phyloP scores from a whole-genome alignment of 2,329 filamentous ascomycete species.

The Fusarium pseudonygamai region DNA sequence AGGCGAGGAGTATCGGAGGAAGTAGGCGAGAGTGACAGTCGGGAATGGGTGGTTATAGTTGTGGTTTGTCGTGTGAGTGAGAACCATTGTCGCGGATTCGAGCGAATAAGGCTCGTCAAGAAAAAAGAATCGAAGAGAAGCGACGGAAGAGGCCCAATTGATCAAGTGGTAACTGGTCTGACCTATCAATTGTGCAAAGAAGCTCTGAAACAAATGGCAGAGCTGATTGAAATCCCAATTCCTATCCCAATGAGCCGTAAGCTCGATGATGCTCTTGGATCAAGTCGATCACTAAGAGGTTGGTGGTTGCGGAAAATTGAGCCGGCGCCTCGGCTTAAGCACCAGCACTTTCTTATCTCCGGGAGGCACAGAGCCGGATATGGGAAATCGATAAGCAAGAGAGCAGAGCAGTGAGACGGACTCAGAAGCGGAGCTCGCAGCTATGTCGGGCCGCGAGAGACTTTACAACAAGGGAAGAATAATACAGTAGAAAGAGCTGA shows the following conservation, averaged over 20 bases:
- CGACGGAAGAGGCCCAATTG: conserved; percentile 26
- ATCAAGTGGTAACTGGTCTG: not conserved
- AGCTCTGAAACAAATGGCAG: not conserved
- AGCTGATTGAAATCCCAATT: conserved; percentile 6
- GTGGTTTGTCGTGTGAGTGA: conserved; percentile 73
- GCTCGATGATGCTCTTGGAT: conserved; percentile 24
- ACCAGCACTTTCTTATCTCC: conserved; percentile 35
- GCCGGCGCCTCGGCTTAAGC: conserved; percentile 39
- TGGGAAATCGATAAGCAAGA: conserved; percentile 16
- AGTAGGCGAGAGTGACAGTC: conserved; percentile 88
- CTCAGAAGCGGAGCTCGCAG: conserved; percentile 33
- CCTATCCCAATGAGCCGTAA: conserved; percentile 24
- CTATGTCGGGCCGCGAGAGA: conserved; percentile 43
- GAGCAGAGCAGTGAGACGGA: not conserved
- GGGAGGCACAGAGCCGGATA: conserved; percentile 20
- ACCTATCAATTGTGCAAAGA: conserved; percentile 1
- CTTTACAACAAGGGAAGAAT: conserved; percentile 1
- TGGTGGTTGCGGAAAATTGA: conserved; percentile 40
- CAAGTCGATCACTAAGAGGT: conserved; percentile 26
- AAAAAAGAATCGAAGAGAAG: conserved; percentile 11
- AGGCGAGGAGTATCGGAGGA: conserved; percentile 81
- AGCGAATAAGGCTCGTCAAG: conserved; percentile 23
- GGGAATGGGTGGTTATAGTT: conserved; percentile 84
- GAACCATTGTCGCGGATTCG: conserved; percentile 61
- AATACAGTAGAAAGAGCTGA: conserved; percentile 2